These are phyloP conservation scores for Chlamydomonas eustigma DNA, from an alignment of 139 green algal genomes.

Conservation along the genomic window DNA sequence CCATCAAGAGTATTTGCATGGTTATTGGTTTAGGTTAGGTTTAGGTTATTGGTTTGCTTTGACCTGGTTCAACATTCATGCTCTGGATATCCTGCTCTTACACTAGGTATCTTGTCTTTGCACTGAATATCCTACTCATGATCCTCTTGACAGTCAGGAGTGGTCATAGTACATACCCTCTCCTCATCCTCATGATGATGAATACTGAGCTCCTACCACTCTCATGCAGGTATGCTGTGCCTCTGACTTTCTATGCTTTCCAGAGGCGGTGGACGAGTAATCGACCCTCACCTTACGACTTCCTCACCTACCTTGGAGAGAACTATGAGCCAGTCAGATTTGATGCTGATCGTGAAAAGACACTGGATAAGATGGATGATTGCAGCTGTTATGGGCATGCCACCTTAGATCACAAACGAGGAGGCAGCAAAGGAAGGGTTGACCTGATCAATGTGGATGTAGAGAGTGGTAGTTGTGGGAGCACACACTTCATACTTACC, in stretches of 20 bases:
- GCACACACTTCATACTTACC: too few species aligned
- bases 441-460: too few species aligned
- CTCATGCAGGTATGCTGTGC: constrained; percentile 40
- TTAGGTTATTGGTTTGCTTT: background rate
- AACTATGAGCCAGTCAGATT: constrained; percentile 13
- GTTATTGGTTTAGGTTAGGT: background rate
- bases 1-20: background rate
- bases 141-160: background rate
- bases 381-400: too few species aligned
- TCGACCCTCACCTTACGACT: constrained; percentile 37
- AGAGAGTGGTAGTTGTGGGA: too few species aligned
- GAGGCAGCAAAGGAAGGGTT: too few species aligned
- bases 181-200: background rate
- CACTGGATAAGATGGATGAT: background rate
- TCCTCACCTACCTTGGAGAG: constrained; percentile 18
- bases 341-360: background rate
- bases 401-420: too few species aligned
- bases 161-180: background rate
- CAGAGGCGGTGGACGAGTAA: constrained; percentile 65
- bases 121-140: background rate
- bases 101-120: background rate
- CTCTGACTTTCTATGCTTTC: constrained; percentile 81
- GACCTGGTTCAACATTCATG: background rate
- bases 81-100: background rate
- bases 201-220: background rate